Evolutionary conservation across 495 filamentous ascomycete genomes (phyloP), one percentile per base, ranked within the genome.

Genomic region (Penicillium herquei): DNA sequence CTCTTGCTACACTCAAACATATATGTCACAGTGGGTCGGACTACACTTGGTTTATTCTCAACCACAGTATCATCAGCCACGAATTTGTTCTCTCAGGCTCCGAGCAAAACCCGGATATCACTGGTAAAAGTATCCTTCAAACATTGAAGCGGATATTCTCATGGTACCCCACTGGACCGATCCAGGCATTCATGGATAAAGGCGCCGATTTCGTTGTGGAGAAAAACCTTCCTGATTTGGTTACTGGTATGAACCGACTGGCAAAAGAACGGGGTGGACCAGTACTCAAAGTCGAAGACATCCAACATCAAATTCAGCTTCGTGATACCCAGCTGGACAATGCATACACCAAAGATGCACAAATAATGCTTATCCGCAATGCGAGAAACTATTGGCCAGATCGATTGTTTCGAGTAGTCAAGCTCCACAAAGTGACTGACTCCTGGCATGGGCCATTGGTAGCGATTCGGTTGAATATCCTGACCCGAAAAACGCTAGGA

Each of bases 91-190:
- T 51, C 30, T 51, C 49, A 26, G 49, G 49, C 37, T 51, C 49
- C 12, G 49, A 51, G 31, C 49, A 51, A 40, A 51, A 51, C 49
- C 49, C 49, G 7, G 49, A 51, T 14, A 51, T 51, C 13, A 51
- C 49, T 10, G 49, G 49, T 6, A 51, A 21, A 21, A 51, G 49
- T 18, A 39, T 39, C 40, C 35, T 51, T 7, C 34, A 39, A 51
- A n/a, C 35, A 4, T 16, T 51, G 21, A 37, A 51, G n/a, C 49
- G 49, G 10, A 11, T 51, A 3, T 35, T 51, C 3, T 32, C 31
- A 13, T 51, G 49, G 49, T 51, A 34, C 8, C 49, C 49, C 8
- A 39, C 49, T 14, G 35, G 12, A 14, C 49, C 49, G 6, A 33
- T 51, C 6, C 49, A 51, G 30, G 49, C 49, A 30, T 51, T 51